Base-by-base conservation (phyloP, 1,284 basidiomycete genomes). In the Malassezia japonica region DNA sequence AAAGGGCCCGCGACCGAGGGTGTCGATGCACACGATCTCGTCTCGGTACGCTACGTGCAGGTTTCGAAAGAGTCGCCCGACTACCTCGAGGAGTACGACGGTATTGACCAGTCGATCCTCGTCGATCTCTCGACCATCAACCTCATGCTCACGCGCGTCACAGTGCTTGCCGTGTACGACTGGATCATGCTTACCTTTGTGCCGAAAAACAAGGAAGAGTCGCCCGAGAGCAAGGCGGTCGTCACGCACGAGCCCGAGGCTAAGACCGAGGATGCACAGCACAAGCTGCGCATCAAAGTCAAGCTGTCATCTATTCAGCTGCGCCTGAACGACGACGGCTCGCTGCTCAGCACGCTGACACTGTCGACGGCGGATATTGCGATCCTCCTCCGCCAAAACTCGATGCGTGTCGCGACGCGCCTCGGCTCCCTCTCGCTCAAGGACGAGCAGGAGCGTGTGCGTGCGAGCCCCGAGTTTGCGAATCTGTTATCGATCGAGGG, bases 401-500 rank as follows among this genome's bases (percentile, higher is more conserved):
- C 85, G 0, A 79, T 98, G 75, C 79, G 83, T 12, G 80, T 99
- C 16, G 82, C 82, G 1, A 89, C 86, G 6, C 81, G 86, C 12
- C 77, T 99, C 3, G 92, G 91, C 27, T 89, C 83, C 61, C 78
- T 99, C 28, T 82, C 85, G 1, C 75, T 99, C 41, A 81, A 79
- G 56, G 92, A 98, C 68, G 85, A 96, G 62, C 69, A 76, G 18
- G 75, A 80, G 48, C 77, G 77, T 13, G 75, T 81, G 29, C 60
- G 62, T 15, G 62, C 60, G 1, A 80, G 83, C 48, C 78, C 81
- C 1, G 61, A 70, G 12, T 94, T 92, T 77, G 86, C 87, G 66
- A 82, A 89, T 64, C 79, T 99, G 8, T 76, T 99, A 48, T 86
- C 88, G 25, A 98, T 98, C 49, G 88, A 98, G 69, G 94, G 91